Evolutionary conservation across 441 rosid species (phyloP), one percentile per base, ranked within the genome.

Genomic region (Pelargonium citronellum): DNA sequence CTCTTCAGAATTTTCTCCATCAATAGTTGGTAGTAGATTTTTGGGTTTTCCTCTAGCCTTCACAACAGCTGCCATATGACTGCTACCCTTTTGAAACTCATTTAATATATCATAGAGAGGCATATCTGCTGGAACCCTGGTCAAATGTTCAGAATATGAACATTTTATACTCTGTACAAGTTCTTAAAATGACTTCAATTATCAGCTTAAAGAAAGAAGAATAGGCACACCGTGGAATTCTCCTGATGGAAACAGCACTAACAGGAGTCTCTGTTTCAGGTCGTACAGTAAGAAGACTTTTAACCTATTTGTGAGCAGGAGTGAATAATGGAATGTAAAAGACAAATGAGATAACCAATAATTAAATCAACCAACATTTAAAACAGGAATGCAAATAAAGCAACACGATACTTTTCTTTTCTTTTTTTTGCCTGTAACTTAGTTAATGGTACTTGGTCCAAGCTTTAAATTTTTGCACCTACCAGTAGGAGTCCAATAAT

Each of bases 1-100:
- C 75, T 77, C 95, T 69, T 78, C 82, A 3, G 43, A 3, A 51
- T 78, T 79, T 71, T 81, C 89, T 65, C 81, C 87, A 34, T 79
- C 49, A 62, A 79, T 70, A 20, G 75, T 70, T 77, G 86, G 75
- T 77, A 82, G 67, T 60, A 5, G 39, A 34, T n/a, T 74, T 81
- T 79, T 87, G 80, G 58, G 62, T 79, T 87, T 86, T 37, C 84
- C 89, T 75, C 86, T 89, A 53, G 84, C 84, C 81, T 84, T 91
- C 64, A 91, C 99, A 72, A 94, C 96, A 68, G 99, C 99, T 39
- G 99, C 99, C 99, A 90, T 94, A 77, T 94, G 97, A 80, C 97
- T 94, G 78, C 96, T 91, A 43, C 98, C 98, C 81, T 94, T 91
- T 78, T 94, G 98, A 82, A 94, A 94, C 85, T 94, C 98, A 15